Conservation (phyloP, 768 basidiomycete species). For the Termitomyces sp. region DNA sequence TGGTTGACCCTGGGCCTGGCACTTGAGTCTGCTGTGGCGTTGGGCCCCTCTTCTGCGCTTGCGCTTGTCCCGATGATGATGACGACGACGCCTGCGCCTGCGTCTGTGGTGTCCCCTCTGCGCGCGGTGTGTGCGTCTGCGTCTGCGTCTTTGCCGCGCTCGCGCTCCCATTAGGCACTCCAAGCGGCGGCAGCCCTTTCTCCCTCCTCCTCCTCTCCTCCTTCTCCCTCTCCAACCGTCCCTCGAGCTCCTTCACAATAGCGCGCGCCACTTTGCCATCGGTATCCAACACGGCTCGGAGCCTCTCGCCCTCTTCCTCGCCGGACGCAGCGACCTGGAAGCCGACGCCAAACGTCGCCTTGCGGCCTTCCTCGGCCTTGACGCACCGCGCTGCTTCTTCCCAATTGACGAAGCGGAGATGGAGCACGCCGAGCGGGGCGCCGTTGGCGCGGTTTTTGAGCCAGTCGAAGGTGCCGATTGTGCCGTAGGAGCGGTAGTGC, state of each 20-base stretch:
- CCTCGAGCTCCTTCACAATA: constrained; percentile 63
- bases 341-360: constrained; percentile 33
- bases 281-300: constrained; percentile 77
- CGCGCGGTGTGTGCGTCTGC: constrained; percentile 1
- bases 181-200: constrained; percentile 13
- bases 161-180: background rate
- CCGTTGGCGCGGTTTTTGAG: constrained; percentile 81
- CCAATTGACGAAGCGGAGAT: constrained; percentile 59
- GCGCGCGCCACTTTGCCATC: constrained; percentile 61
- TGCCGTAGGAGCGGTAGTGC: constrained; percentile 61
- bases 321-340: background rate
- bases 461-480: constrained; percentile 61
- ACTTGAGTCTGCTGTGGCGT: background rate
- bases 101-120: background rate
- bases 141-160: background rate
- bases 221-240: constrained; percentile 41
- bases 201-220: constrained; percentile 37
- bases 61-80: too few relatives aligned
- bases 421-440: constrained; percentile 75
- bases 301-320: constrained; percentile 52
- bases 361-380: constrained; percentile 61
- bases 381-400: constrained; percentile 69
- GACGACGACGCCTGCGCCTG: background rate
- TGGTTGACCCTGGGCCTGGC: background rate
- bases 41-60: background rate